Conservation (phyloP, 176 grass and related monocot species). For the Lolium rigidum region DNA sequence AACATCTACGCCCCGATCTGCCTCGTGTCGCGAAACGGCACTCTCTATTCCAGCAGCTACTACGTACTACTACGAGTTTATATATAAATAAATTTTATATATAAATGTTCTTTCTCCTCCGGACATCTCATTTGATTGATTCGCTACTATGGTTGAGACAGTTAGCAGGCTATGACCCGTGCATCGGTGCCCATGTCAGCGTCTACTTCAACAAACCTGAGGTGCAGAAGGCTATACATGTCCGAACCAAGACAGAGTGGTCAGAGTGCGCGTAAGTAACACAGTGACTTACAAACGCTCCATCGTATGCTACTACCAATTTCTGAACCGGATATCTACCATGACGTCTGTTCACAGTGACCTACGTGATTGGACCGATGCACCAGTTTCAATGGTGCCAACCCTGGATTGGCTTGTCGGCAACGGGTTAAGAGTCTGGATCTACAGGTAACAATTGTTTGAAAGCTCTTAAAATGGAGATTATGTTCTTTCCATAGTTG, state of each 20-base stretch:
- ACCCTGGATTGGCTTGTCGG: constrained; percentile 28
- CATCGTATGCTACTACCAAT: background rate
- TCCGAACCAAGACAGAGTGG: constrained; percentile 36
- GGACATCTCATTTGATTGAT: background rate
- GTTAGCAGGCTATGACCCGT: constrained; percentile 55
- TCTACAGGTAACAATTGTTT: constrained; percentile 38
- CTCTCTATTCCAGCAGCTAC: constrained; percentile 32
- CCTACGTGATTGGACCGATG: background rate
- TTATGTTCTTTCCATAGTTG: background rate
- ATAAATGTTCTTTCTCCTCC: background rate
- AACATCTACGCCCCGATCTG: constrained; percentile 59
- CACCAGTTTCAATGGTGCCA: background rate
- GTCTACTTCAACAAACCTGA: constrained; percentile 47
- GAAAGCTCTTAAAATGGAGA: background rate
- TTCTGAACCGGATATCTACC: background rate
- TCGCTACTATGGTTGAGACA: background rate
- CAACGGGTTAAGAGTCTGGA: constrained; percentile 46
- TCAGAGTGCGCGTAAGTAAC: constrained; percentile 34
- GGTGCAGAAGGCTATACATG: constrained; percentile 64
- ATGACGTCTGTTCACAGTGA: background rate
- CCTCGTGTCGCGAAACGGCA: constrained; percentile 24
- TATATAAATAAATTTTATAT: background rate
- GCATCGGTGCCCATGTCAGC: background rate
- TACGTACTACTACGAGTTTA: background rate
- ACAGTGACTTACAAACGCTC: background rate